Evolutionary conservation across 306 rosid genomes (phyloP).

Genomic region (Dryas octopetala): DNA sequence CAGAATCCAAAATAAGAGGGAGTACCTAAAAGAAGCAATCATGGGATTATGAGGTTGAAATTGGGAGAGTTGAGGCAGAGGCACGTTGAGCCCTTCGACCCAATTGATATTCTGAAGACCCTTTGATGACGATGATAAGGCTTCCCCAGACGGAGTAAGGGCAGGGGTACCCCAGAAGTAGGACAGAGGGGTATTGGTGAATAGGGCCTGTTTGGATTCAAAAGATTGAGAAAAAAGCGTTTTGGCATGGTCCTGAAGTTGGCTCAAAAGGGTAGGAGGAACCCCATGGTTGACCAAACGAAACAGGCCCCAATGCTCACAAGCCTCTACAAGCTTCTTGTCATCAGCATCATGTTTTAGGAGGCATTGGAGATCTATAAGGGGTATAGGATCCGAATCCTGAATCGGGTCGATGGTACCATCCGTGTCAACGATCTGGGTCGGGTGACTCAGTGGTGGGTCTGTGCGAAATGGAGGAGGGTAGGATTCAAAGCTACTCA

Average conservation of each 20-base stretch:
- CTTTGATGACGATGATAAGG: slow-evolving; percentile 11
- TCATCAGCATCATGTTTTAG: slow-evolving; percentile 13
- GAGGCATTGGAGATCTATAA: slow-evolving; percentile 49
- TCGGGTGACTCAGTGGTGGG: not conserved
- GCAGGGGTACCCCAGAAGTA: slow-evolving; percentile 81
- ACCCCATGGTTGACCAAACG: slow-evolving; percentile 75
- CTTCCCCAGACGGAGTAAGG: slow-evolving; percentile 48
- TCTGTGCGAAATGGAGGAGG: slow-evolving; percentile 45
- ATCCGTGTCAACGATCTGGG: not conserved
- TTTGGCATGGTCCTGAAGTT: slow-evolving; percentile 37
- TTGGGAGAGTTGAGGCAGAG: slow-evolving; percentile 42
- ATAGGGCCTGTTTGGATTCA: slow-evolving; percentile 47
- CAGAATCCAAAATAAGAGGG: too few species aligned
- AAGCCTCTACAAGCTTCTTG: slow-evolving; percentile 44
- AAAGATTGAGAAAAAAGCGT: slow-evolving; percentile 44
- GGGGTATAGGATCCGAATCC: slow-evolving; percentile 39
- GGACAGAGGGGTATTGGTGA: slow-evolving; percentile 32
- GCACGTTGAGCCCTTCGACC: slow-evolving; percentile 64
- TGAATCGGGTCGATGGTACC: not conserved
- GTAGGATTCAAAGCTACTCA: slow-evolving; percentile 35
- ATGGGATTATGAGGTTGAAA: slow-evolving; percentile 34
- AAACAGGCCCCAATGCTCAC: slow-evolving; percentile 63
- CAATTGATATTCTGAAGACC: slow-evolving; percentile 39
- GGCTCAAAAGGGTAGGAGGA: slow-evolving; percentile 49
- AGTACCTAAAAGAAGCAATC: slow-evolving; percentile 49